These are phyloP conservation scores for Penicillium manginii DNA, from an alignment of 495 filamentous ascomycete species.

Conservation along the genomic window DNA sequence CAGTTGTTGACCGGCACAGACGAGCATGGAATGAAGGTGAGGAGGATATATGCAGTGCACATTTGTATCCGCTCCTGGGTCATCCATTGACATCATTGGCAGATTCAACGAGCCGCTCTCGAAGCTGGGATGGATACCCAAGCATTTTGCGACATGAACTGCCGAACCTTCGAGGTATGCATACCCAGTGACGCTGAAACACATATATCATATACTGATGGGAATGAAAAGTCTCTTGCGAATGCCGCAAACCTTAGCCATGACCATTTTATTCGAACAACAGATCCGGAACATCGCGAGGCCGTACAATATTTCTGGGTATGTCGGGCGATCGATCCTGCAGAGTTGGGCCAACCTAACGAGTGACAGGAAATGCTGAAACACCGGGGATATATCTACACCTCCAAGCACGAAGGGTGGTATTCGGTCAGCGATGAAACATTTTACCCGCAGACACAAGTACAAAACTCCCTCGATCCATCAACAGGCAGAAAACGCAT, in stretches of 20 bases:
- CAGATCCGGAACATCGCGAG: constrained; percentile 76
- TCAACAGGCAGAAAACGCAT: constrained; percentile 79
- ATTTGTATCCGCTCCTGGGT: too few relatives aligned
- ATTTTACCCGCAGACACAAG: constrained; percentile 78
- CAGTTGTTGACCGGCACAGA: constrained; percentile 92
- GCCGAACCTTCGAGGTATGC: constrained; percentile 51
- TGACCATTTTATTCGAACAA: constrained; percentile 90
- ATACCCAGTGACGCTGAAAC: not conserved
- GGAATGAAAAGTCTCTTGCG: constrained; percentile 61
- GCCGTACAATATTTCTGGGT: constrained; percentile 93
- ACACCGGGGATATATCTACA: constrained; percentile 81
- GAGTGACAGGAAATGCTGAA: constrained; percentile 60
- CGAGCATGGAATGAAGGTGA: constrained; percentile 92
- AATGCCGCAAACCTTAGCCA: constrained; percentile 66
- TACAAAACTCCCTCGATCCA: constrained; percentile 76
- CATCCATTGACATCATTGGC: constrained; percentile 16
- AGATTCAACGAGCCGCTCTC: constrained; percentile 83
- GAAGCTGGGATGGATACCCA: constrained; percentile 64
- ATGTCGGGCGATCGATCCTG: constrained; percentile 19
- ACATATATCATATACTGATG: not conserved
- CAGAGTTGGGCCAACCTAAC: constrained; percentile 16
- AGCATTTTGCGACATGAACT: constrained; percentile 63
- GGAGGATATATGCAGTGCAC: not conserved
- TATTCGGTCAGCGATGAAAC: constrained; percentile 97
- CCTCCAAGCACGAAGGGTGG: constrained; percentile 88